Conservation (phyloP, 495 filamentous ascomycete genomes). For the Penicillium canariense region DNA sequence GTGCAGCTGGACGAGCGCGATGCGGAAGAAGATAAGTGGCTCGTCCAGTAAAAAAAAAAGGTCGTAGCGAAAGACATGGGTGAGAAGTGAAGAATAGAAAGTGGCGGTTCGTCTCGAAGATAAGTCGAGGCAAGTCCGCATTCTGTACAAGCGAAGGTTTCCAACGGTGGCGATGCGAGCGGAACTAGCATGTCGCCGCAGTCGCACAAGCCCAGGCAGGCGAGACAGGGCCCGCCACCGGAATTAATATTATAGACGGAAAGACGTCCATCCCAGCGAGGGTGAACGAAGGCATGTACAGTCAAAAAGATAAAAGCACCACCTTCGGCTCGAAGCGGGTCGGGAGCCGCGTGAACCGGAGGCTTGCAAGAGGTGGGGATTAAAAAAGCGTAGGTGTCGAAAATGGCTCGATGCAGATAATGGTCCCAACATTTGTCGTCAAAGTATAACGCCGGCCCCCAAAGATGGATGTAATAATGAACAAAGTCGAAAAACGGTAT, state of each 20-base stretch:
- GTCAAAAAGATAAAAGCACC: conserved; percentile 27
- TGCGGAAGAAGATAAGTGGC: conserved; percentile 32
- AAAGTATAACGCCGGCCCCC: conserved; percentile 41
- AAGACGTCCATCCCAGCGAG: conserved; percentile 11
- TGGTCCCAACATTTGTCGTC: conserved; percentile 40
- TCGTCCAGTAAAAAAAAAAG: conserved; percentile 32
- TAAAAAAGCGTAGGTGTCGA: conserved; percentile 46
- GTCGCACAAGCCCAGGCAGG: conserved; percentile 20
- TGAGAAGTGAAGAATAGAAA: conserved; percentile 32
- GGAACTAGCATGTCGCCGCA: conserved; percentile 2
- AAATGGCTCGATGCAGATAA: conserved; percentile 47
- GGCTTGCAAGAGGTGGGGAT: conserved; percentile 20
- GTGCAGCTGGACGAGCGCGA: conserved; percentile 39
- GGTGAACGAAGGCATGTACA: conserved; percentile 35
- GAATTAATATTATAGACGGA: conserved; percentile 50
- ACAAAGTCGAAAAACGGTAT: conserved; percentile 24
- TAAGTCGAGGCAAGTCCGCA: conserved; percentile 8
- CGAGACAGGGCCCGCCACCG: conserved; percentile 25
- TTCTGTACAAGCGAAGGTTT: conserved; percentile 47
- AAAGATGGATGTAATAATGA: conserved; percentile 28
- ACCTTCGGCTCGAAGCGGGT: conserved; percentile 26
- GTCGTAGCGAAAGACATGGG: conserved; percentile 42
- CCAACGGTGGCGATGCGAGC: conserved; percentile 26
- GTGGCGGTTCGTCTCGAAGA: conserved; percentile 12
- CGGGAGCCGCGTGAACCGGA: conserved; percentile 18